Base-by-base conservation (phyloP, 345 rosid genomes). In the Salix suchowensis region DNA sequence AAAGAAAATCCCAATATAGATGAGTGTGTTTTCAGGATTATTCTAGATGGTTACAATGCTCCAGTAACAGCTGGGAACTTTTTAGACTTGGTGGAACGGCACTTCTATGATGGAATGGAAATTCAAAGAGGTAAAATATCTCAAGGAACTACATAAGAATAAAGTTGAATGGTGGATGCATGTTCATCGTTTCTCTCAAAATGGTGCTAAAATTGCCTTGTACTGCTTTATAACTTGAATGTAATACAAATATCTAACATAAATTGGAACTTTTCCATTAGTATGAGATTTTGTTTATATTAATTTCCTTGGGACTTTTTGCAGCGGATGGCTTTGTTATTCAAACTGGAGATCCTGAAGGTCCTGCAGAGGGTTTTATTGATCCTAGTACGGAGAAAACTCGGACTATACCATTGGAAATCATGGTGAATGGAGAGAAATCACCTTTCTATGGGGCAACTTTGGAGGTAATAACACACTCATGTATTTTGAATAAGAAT, bases 291-390 rank as follows among this genome's bases (percentile, higher is more conserved):
- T 60, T 70, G 26, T 70, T 61, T 24, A 0, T 18, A 3, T 23
- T 44, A 13, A 9, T 36, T 44, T 77, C 46, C 34, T 48, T 36
- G 39, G 34, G 34, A 74, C 75, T 52, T 54, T 72, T 75, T 83
- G 85, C 91, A 96, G 99, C 97, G 82, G 99, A 96, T 87, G 99
- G 99, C 26, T 96, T 96, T 82, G 99, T 96, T 75, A 96, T 96
- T 61, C 99, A 96, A 85, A 96, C 98, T 12, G 98, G 98, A 70
- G 99, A 96, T 90, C 99, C 99, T 23, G 94, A 87, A 67, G 99
- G 99, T 73, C 99, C 98, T 61, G 96, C 98, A 1, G 98, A 91
- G 73, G 96, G 98, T 67, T 96, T 96, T 80, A 89, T 92, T 65
- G 99, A 93, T 83, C 98, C 99, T 48, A 92, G 97, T 83, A 93